phyloP scores from a whole-genome alignment of 1,284 basidiomycete species.

The Quambalaria eucalypti region DNA sequence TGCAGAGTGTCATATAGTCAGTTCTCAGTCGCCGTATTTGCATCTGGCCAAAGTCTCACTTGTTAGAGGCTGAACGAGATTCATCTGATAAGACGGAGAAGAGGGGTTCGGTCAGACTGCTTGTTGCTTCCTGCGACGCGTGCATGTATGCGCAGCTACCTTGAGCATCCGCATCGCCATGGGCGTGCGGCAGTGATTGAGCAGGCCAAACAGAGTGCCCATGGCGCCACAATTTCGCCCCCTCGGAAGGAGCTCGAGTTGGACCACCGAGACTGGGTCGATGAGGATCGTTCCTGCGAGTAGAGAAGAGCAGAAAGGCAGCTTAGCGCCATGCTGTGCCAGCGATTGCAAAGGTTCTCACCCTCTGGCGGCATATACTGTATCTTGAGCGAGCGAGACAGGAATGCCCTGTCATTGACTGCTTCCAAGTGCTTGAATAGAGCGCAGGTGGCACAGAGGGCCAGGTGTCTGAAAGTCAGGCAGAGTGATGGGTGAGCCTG shows the following conservation, averaged over 20 bases:
- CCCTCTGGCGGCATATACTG: constrained; percentile 4
- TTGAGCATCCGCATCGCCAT: constrained; percentile 7
- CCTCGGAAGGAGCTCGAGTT: constrained; percentile 6
- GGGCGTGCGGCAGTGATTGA: constrained; percentile 2
- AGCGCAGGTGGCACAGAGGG: constrained; percentile 5
- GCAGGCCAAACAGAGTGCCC: background rate
- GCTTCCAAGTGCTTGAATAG: constrained; percentile 5
- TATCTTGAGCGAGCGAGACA: constrained; percentile 1
- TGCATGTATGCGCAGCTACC: background rate
- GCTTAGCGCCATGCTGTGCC: background rate
- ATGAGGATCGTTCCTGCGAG: constrained; percentile 5
- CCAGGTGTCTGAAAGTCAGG: background rate
- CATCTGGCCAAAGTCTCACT: background rate
- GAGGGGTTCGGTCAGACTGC: background rate
- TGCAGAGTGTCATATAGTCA: background rate
- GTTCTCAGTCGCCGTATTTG: background rate
- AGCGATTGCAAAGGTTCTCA: background rate
- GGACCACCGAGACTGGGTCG: background rate
- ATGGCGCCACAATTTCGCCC: background rate
- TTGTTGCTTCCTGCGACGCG: background rate
- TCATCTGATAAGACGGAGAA: background rate
- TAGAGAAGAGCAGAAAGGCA: background rate
- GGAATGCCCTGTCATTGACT: background rate
- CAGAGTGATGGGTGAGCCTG: background rate
- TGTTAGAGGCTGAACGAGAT: constrained; percentile 7